A percentile compares a stretch with the other conserved stretches of the same genome.
phyloP scores from a whole-genome alignment of 2,329 filamentous ascomycete species.

The Blumeria graminis region DNA sequence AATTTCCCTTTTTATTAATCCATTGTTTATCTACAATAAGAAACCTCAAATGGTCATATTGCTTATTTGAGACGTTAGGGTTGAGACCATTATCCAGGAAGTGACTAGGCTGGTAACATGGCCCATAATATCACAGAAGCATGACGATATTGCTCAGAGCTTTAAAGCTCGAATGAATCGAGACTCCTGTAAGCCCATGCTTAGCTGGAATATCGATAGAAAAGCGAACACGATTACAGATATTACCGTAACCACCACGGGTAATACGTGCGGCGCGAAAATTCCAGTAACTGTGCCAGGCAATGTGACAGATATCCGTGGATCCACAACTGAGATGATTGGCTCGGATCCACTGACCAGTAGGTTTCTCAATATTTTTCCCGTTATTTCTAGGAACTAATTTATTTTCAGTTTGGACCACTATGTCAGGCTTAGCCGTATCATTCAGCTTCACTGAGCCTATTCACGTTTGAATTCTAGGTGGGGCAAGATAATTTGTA shows the following conservation, averaged over 20 bases:
- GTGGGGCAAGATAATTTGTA: too few species aligned
- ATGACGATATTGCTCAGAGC: conserved; percentile 22
- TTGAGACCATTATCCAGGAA: conserved; percentile 13
- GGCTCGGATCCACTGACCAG: conserved; percentile 15
- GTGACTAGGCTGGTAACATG: conserved; percentile 20
- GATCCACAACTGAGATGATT: conserved; percentile 19
- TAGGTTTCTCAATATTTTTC: not conserved
- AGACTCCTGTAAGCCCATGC: conserved; percentile 7
- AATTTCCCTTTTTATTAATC: not conserved
- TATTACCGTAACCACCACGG: conserved; percentile 20
- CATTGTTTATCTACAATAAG: not conserved
- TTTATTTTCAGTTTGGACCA: conserved; percentile 3
- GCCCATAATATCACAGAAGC: conserved; percentile 30
- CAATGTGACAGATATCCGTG: conserved; percentile 8
- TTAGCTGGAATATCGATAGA: conserved; percentile 7
- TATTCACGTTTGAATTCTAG: conserved; percentile 4
- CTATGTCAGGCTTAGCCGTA: conserved; percentile 21
- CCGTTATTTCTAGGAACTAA: not conserved
- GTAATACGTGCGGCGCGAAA: conserved; percentile 7
- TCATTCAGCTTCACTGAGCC: conserved; percentile 18
- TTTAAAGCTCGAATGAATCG: conserved; percentile 24
- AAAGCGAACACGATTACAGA: conserved; percentile 7
- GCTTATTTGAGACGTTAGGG: not conserved
- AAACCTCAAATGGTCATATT: not conserved
- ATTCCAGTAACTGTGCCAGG: conserved; percentile 17